Base-by-base conservation (phyloP, 1,139 yeast genomes). In the Hanseniaspora uvarum region DNA sequence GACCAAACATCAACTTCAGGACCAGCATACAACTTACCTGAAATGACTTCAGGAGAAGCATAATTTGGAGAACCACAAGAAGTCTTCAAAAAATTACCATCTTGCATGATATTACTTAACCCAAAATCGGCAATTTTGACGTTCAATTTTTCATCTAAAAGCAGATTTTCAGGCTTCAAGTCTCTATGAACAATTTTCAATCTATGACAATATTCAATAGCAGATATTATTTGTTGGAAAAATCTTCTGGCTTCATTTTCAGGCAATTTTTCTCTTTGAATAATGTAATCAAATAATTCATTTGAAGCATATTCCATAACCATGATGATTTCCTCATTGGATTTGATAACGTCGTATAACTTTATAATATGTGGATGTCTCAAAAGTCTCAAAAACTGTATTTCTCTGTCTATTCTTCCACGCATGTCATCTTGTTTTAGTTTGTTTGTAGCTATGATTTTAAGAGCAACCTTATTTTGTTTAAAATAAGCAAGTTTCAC, bases 1-100 rank as follows among this genome's bases (percentile, higher is more conserved):
- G 95, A 86, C 99, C 99, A 94, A 53, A 94, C 97, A 68, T 94
- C 98, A 51, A 92, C 98, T 70, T 92, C 98, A 2, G 97, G 97
- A 5, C 98, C 98, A 1, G 97, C 98, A 64, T 92, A 92, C 56
- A 92, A 75, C 66, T 94, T 89, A 46, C 98, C 98, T 60, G 94
- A 81, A 57, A 92, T 92, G 48, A 92, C 97, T 69, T 92, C 98
- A 0, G 98, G 98, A 0, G 98, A 98, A 1, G 98, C 98, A 66
- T 92, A 92, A 66, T 92, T 89, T 53, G 98, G 97, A 14, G 95
- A 86, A 2, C 98, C 98, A 72, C 98, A 92, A 63, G 92, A 81
- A 1, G 98, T 92, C 66, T 89, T 92, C 65, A 92, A 75, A 64
- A 92, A 92, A 66, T 92, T 92, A 56, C 98, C 98, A 69, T 92